Conservation (phyloP, 2,329 filamentous ascomycete species). For the Aspergillus texensis region DNA sequence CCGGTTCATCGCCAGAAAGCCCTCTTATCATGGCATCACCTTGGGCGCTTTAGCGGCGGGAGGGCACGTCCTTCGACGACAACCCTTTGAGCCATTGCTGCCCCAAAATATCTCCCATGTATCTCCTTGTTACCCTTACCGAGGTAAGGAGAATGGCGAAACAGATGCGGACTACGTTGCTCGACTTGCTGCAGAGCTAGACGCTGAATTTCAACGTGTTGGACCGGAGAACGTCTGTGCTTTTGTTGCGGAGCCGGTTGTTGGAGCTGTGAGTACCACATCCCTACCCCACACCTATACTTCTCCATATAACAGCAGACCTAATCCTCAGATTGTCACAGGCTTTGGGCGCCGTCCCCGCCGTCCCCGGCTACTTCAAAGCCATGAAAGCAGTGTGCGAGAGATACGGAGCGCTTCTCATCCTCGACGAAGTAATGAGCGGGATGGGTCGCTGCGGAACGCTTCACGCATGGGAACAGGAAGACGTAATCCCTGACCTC, state of each 20-base stretch:
- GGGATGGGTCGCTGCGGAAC: conserved; percentile 63
- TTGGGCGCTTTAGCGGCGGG: conserved; percentile 67
- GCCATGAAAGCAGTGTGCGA: conserved; percentile 71
- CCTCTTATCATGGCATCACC: conserved; percentile 72
- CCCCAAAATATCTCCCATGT: conserved; percentile 61
- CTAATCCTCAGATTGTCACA: conserved; percentile 23
- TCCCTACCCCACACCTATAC: background rate
- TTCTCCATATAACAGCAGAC: background rate
- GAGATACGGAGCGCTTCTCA: conserved; percentile 71
- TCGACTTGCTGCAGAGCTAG: conserved; percentile 66
- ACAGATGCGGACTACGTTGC: conserved; percentile 62
- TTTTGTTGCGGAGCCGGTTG: conserved; percentile 73
- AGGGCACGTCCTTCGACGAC: conserved; percentile 63
- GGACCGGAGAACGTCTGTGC: conserved; percentile 69
- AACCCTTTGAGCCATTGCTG: conserved; percentile 64
- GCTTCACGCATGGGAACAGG: conserved; percentile 62
- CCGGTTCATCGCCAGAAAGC: conserved; percentile 65
- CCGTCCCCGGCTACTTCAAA: conserved; percentile 68
- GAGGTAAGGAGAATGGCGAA: conserved; percentile 56
- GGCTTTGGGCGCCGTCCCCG: conserved; percentile 69
- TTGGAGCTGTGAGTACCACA: conserved; percentile 61
- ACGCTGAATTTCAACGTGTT: conserved; percentile 65
- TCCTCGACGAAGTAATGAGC: conserved; percentile 77
- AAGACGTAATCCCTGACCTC: conserved; percentile 61
- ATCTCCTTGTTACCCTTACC: conserved; percentile 68